Evolutionary conservation across 108 stramenopile species (phyloP).

Genomic region (Discostella pseudostelligera): DNA sequence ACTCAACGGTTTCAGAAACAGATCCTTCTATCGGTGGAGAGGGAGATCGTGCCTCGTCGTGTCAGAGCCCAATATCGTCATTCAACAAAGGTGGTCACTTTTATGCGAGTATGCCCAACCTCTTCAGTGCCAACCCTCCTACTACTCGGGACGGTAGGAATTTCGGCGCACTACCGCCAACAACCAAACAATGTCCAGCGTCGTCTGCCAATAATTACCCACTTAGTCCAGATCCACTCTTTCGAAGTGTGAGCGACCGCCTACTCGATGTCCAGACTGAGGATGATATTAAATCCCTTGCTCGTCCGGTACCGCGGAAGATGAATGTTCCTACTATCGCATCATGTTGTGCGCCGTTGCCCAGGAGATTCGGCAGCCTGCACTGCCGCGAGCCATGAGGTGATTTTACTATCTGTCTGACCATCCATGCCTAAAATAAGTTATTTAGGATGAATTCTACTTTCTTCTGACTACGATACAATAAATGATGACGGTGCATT

Average conservation of each 20-base stretch:
- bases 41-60: not conserved
- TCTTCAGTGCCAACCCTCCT: not conserved
- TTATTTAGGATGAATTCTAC: too few species aligned
- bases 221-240: conserved; percentile 15
- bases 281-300: conserved; percentile 29
- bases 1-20: too few species aligned
- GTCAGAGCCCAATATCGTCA: not conserved
- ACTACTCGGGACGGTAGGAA: too few species aligned
- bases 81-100: not conserved
- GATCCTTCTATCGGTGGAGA: not conserved
- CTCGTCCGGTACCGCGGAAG: conserved; percentile 32
- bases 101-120: conserved; percentile 6
- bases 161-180: too few species aligned
- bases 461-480: too few species aligned
- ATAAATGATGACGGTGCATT: too few species aligned
- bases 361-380: not conserved
- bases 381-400: not conserved
- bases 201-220: not conserved
- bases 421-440: too few species aligned
- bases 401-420: too few species aligned
- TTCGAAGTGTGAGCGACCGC: conserved; percentile 24
- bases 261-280: conserved; percentile 33
- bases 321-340: not conserved
- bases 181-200: not conserved
- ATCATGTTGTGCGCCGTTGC: not conserved